A percentile compares a stretch with the other conserved stretches of the same genome.
Evolutionary conservation across 2,329 filamentous ascomycete species (phyloP).

Genomic region (Lasiodiplodia theobromae): DNA sequence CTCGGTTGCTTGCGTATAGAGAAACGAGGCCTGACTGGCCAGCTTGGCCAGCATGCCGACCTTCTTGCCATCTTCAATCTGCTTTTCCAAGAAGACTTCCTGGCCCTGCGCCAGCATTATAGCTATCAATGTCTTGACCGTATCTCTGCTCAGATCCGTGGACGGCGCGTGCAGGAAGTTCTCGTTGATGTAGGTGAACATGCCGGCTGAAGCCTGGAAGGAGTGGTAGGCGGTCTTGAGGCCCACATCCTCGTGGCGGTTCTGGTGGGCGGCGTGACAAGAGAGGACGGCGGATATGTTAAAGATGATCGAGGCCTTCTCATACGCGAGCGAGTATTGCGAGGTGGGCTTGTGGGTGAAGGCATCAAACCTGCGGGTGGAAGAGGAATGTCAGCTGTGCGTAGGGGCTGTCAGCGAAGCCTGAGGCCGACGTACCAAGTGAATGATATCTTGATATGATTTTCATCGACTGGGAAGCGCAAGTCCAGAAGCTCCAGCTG

Average conservation of each 20-base stretch:
- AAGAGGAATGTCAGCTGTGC: not conserved
- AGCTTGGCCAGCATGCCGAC: constrained; percentile 89
- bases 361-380: constrained; percentile 84
- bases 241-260: constrained; percentile 87
- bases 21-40: constrained; percentile 85
- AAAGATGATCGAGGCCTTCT: constrained; percentile 99
- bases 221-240: constrained; percentile 98
- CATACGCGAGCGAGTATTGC: constrained; percentile 95
- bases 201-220: constrained; percentile 96
- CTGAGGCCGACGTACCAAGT: constrained; percentile 73
- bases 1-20: constrained; percentile 88
- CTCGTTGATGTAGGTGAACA: constrained; percentile 99
- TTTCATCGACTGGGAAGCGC: constrained; percentile 95
- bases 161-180: constrained; percentile 98
- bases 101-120: constrained; percentile 96
- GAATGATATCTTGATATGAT: constrained; percentile 98
- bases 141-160: constrained; percentile 93
- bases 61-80: constrained; percentile 92
- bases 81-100: constrained; percentile 97
- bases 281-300: constrained; percentile 98
- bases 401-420: not conserved
- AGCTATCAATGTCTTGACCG: constrained; percentile 90
- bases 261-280: constrained; percentile 92
- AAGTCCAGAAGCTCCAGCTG: constrained; percentile 94
- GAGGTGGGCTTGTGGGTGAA: constrained; percentile 98